phyloP scores from a whole-genome alignment of 129 eudicot species.

The Daucus carota region DNA sequence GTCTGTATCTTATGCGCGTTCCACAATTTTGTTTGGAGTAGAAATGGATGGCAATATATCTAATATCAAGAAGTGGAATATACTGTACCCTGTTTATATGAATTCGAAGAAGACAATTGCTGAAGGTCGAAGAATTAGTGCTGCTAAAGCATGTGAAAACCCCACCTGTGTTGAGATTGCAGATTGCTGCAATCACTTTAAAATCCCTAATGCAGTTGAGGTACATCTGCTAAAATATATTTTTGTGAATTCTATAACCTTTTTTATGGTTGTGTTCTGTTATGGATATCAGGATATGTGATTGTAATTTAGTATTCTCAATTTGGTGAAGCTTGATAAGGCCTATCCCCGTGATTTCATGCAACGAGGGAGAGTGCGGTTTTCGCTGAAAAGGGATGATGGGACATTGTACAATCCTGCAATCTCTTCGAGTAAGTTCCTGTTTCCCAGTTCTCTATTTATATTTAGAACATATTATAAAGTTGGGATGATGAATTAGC shows the following conservation, averaged over 20 bases:
- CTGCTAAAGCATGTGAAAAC: constrained; percentile 75
- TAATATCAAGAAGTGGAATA: constrained; percentile 64
- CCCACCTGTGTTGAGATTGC: constrained; percentile 72
- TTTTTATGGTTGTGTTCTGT: background rate
- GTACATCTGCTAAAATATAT: constrained; percentile 14
- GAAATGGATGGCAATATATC: constrained; percentile 58
- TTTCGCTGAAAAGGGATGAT: constrained; percentile 65
- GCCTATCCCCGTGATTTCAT: constrained; percentile 92
- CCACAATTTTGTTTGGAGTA: background rate
- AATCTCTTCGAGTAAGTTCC: constrained; percentile 66
- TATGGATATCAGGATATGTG: constrained; percentile 1
- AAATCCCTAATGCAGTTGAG: constrained; percentile 80
- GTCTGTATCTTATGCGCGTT: background rate
- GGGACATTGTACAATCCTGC: constrained; percentile 63
- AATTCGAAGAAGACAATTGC: constrained; percentile 93
- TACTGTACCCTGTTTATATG: constrained; percentile 76
- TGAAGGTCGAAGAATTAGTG: constrained; percentile 69
- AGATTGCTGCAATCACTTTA: constrained; percentile 72
- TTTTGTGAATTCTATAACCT: background rate
- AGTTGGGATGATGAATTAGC: background rate
- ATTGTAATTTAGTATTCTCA: background rate
- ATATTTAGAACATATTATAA: background rate
- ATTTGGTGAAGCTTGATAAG: constrained; percentile 55
- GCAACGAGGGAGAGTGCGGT: constrained; percentile 95
- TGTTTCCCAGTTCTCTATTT: background rate